These are phyloP conservation scores for Rhizophagus sp. DNA, from an alignment of 192 early-diverging fungal species.

Conservation along the genomic window DNA sequence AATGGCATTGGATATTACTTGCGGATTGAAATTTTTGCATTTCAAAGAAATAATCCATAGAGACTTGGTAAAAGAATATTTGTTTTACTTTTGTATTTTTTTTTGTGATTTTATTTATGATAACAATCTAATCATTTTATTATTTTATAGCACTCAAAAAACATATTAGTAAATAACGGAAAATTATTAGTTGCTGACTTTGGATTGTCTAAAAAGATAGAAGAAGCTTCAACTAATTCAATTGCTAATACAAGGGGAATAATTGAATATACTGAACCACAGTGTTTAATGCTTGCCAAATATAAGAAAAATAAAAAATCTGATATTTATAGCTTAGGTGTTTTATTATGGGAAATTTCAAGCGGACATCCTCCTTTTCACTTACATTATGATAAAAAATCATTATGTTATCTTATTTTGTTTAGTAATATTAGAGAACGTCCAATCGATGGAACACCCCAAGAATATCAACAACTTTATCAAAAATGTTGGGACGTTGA, in stretches of 20 bases:
- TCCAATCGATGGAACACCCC: constrained; percentile 33
- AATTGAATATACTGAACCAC: too few species aligned
- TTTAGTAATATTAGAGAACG: constrained; percentile 34
- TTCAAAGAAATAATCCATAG: background rate
- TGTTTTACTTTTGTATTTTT: background rate
- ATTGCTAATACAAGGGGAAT: too few species aligned
- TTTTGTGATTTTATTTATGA: background rate
- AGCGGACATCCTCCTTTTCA: too few species aligned
- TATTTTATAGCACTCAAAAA: constrained; percentile 13
- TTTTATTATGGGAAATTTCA: too few species aligned
- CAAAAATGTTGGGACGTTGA: constrained; percentile 42
- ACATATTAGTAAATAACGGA: too few species aligned
- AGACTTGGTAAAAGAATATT: constrained; percentile 6
- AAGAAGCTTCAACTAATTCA: too few species aligned
- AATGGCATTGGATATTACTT: background rate
- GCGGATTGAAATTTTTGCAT: background rate
- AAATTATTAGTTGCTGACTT: too few species aligned
- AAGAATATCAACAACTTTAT: constrained; percentile 40
- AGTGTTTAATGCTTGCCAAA: too few species aligned
- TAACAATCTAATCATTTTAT: background rate
- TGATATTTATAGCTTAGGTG: too few species aligned
- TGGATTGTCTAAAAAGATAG: too few species aligned
- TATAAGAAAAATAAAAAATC: too few species aligned
- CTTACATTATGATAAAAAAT: too few species aligned
- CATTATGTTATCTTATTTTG: constrained; percentile 23